These are phyloP conservation scores for Rhododendron mucronatum DNA, from an alignment of 148 eudicot genomes.

Conservation along the genomic window DNA sequence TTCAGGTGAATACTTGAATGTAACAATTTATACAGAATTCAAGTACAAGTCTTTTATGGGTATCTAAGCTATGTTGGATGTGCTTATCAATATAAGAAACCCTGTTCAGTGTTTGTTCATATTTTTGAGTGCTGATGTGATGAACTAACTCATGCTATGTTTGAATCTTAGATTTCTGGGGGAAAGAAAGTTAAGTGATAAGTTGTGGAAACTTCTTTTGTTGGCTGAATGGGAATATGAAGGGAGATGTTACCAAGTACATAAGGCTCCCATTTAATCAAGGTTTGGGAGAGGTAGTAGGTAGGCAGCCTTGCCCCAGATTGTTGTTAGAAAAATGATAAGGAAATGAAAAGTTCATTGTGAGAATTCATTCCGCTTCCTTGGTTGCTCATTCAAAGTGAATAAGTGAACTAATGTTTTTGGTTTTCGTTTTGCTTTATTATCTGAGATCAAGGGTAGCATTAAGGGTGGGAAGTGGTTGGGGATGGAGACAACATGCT, in stretches of 20 bases:
- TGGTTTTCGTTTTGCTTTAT: not conserved
- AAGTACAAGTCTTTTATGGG: not conserved
- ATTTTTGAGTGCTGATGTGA: not conserved
- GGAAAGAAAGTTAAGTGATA: not conserved
- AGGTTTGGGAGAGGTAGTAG: not conserved
- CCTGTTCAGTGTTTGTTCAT: not conserved
- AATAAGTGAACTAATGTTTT: not conserved
- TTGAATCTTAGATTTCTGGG: not conserved
- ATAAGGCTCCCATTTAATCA: not conserved
- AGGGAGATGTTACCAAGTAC: not conserved
- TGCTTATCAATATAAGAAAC: not conserved
- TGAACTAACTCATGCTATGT: not conserved
- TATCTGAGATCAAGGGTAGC: not conserved
- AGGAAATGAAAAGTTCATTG: not conserved
- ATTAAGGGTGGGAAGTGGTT: not conserved
- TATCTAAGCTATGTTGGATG: not conserved
- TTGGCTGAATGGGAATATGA: not conserved
- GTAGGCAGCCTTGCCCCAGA: not conserved
- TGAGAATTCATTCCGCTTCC: not conserved
- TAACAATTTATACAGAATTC: not conserved
- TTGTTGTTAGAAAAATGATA: not conserved
- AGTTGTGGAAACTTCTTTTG: not conserved
- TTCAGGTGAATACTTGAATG: not conserved
- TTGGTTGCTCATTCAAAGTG: not conserved
- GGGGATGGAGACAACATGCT: not conserved